Evolutionary conservation across 345 rosid species (phyloP), one percentile per base, ranked within the genome.

Genomic region (Heritiera fomes): DNA sequence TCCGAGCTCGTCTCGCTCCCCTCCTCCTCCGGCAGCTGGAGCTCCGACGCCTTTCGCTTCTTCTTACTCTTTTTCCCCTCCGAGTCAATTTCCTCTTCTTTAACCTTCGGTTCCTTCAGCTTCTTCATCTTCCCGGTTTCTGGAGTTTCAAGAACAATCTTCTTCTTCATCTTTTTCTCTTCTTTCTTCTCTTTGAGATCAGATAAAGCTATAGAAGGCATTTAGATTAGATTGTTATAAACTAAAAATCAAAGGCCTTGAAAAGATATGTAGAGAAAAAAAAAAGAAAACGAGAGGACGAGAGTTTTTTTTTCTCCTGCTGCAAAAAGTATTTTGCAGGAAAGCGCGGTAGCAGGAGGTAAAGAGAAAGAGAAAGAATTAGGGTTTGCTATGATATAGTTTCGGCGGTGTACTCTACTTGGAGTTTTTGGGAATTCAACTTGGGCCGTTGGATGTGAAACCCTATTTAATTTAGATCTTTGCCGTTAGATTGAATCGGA

Each of bases 1-100:
- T 92, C 98, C 15, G 93, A 92, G 87, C 93, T 88, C 15, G 93
- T 88, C 66, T 90, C 98, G 75, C 97, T 91, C 78, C 65, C 86
- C 38, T 83, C 93, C 0, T 87, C 95, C 0, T 86, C 90, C 8
- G 81, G 82, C n/a, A 71, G 81, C 14, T 81, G 87, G 7, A 73
- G 75, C 69, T 88, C 93, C 7, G 56, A 18, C 18, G 88, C 91
- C 81, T 89, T 94, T 50, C 97, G 89, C 84, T 94, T 90, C 88
- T 85, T 86, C 81, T 85, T 82, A 15, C 81, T 84, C 80, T 83
- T 86, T 79, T 81, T 85, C 81, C 79, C 80, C 85, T 83, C 86
- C 28, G 77, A 81, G 41, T 50, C 79, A 10, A 81, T 85, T 28
- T 74, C 82, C 5, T 80, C 86, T 18, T 55, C 55, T 18, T 82